These are phyloP conservation scores for Leccinum uliginosum DNA, from an alignment of 768 basidiomycete genomes.

Conservation along the genomic window DNA sequence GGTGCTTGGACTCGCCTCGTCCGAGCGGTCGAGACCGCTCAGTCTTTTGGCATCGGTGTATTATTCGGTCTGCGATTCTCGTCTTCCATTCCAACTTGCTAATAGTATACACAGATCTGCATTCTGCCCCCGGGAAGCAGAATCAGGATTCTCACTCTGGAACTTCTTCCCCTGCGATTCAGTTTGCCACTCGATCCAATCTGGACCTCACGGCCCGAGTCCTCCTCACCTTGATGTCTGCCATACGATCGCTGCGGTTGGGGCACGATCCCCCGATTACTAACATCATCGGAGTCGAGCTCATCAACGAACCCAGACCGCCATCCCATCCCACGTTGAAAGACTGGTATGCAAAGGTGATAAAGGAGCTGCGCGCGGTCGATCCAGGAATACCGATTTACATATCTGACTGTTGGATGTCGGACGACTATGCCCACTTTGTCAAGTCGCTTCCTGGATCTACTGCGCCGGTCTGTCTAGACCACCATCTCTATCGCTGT, in stretches of 20 bases:
- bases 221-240: conserved; percentile 40
- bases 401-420: conserved; percentile 73
- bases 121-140: conserved; percentile 73
- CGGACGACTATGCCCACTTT: conserved; percentile 58
- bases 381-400: conserved; percentile 63
- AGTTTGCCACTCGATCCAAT: conserved; percentile 46
- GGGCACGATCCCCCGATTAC: conserved; percentile 31
- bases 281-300: conserved; percentile 53
- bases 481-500: conserved; percentile 83
- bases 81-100: conserved; percentile 14
- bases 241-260: conserved; percentile 48
- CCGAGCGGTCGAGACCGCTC: conserved; percentile 55
- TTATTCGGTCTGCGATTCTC: conserved; percentile 49
- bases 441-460: conserved; percentile 33
- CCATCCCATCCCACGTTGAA: conserved; percentile 46
- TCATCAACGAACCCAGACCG: conserved; percentile 59
- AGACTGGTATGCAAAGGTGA: conserved; percentile 59
- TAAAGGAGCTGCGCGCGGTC: conserved; percentile 47
- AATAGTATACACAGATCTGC: conserved; percentile 49
- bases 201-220: conserved; percentile 45
- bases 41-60: conserved; percentile 60
- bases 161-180: conserved; percentile 43
- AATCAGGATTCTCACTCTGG: conserved; percentile 67
- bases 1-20: conserved; percentile 69
- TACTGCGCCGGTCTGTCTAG: conserved; percentile 52